These are phyloP conservation scores for Trypanosoma congolense DNA, from an alignment of 208 protist genomes.

Conservation along the genomic window DNA sequence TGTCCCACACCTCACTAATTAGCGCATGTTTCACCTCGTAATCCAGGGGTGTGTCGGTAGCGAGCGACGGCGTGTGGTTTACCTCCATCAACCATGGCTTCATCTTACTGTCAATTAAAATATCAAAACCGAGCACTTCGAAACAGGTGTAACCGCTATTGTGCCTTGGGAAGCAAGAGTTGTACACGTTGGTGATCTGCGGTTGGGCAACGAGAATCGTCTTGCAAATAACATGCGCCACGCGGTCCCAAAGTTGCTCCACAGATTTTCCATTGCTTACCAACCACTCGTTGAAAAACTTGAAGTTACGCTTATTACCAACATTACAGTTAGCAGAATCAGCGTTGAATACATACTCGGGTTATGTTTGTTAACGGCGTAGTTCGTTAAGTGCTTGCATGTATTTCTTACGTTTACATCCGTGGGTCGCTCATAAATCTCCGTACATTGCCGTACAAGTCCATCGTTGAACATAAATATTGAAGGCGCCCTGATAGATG, in stretches of 20 bases:
- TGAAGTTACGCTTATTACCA: constrained; percentile 92
- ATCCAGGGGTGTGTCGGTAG: constrained; percentile 91
- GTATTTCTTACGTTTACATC: constrained; percentile 75
- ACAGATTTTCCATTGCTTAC: constrained; percentile 40
- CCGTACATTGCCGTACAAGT: constrained; percentile 92
- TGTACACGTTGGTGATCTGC: constrained; percentile 86
- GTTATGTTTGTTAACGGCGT: constrained; percentile 94
- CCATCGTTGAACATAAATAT: constrained; percentile 93
- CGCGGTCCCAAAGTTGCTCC: constrained; percentile 65
- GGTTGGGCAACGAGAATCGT: constrained; percentile 92
- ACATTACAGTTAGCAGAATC: constrained; percentile 62
- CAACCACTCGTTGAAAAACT: constrained; percentile 86
- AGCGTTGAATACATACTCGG: constrained; percentile 89
- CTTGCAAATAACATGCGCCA: constrained; percentile 86
- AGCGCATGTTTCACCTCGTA: constrained; percentile 88
- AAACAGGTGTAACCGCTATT: constrained; percentile 94
- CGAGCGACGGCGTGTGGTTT: constrained; percentile 95
- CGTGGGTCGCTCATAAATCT: constrained; percentile 82
- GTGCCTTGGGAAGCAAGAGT: constrained; percentile 84
- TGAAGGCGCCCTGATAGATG: constrained; percentile 79
- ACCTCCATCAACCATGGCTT: constrained; percentile 96
- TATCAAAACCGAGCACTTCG: constrained; percentile 96
- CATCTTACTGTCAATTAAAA: constrained; percentile 91
- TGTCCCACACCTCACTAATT: constrained; percentile 81
- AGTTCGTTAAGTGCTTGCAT: constrained; percentile 97